Base-by-base conservation (phyloP, 106 monocot genomes). In the Posidonia australis region DNA sequence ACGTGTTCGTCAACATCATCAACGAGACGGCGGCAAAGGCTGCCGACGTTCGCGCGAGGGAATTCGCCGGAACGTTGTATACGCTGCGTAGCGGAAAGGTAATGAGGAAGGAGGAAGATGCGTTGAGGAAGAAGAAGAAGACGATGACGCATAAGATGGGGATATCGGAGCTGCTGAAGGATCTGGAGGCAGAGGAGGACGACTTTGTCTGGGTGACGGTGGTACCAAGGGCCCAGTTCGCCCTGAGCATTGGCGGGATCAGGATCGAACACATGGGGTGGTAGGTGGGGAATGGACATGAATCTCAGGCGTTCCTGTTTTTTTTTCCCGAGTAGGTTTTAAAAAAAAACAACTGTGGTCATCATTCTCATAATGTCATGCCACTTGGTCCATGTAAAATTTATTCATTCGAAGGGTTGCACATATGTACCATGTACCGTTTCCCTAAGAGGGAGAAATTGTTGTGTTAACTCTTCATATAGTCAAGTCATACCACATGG, bases 41-140 rank as follows among this genome's bases (percentile, higher is more conserved):
- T 16, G 42, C 54, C 2, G 71, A 71, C 19, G 68, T 82, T 17
- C 44, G 25, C 51, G 49, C 28, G 26, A 77, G 78, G 22, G 81
- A 82, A 70, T 89, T 74, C 63, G 85, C 84, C 0, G 89, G 89
- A 2, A 77, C 76, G 31, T 82, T 84, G n/a, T 74, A 73, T 14
- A 69, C 79, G 13, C 25, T 80, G 73, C 84, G 73, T 63, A 81
- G 66, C 46, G 63, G 77, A 28, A 49, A 25, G 44, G 49, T 51
- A 17, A 61, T 46, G 58, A 46, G 24, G 22, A 17, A 45, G 47
- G 16, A n/a, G 22, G 24, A 14, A 53, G 22, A 26, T 1, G 27
- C 12, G 2, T 1, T 28, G 45, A 46, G 12, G 61, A 60, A 49
- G 74, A 51, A 25, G 30, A 57, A 28, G 73, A 46, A 16, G 61